These are phyloP conservation scores for Selaginella moellendorffii DNA, from an alignment of 75 land plant species.

Conservation along the genomic window DNA sequence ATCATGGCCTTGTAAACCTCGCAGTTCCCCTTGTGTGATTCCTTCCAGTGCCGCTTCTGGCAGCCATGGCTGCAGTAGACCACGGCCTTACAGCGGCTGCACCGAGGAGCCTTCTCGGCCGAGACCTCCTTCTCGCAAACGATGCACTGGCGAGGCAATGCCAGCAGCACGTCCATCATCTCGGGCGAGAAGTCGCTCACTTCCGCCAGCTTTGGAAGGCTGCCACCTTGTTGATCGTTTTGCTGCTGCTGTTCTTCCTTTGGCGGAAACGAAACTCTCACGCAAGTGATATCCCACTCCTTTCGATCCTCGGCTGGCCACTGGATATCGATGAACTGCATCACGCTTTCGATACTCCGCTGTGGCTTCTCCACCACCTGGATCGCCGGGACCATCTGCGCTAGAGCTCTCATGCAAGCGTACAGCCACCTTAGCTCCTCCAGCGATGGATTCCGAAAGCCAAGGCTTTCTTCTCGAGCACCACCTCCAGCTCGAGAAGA, in stretches of 20 bases:
- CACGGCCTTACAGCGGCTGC: constrained; percentile 49
- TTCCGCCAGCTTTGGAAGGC: constrained; percentile 19
- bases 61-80: constrained; percentile 44
- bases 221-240: constrained; percentile 6
- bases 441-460: constrained; percentile 32
- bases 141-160: constrained; percentile 30
- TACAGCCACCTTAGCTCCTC: constrained; percentile 54
- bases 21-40: constrained; percentile 42
- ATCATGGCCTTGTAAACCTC: constrained; percentile 59
- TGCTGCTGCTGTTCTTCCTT: constrained; percentile 22
- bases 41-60: constrained; percentile 73
- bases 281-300: constrained; percentile 36
- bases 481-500: too few relatives aligned
- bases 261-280: constrained; percentile 40
- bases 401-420: constrained; percentile 39
- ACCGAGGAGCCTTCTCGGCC: constrained; percentile 33
- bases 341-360: constrained; percentile 36
- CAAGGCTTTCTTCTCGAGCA: constrained; percentile 17
- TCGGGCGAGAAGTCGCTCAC: too few relatives aligned
- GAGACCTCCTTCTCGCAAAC: constrained; percentile 40
- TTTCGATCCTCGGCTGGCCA: constrained; percentile 50
- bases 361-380: constrained; percentile 19
- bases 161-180: constrained; percentile 12
- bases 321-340: constrained; percentile 43
- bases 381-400: constrained; percentile 37